Conservation (phyloP, 192 early-diverging fungal genomes). For the Coemansia sp. region DNA sequence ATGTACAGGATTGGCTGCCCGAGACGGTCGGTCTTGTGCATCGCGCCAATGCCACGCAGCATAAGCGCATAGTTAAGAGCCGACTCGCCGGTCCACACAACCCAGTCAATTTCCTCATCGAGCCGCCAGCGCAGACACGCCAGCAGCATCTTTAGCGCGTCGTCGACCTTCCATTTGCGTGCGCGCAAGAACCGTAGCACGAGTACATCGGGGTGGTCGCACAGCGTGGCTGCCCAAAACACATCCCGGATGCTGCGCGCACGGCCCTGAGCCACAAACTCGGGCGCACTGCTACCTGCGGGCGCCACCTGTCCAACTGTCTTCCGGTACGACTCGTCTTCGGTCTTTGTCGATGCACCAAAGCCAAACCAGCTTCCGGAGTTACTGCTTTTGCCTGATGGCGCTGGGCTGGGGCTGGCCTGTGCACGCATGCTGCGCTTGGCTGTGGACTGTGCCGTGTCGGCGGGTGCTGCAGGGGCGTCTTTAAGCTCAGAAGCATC, state of each 20-base stretch:
- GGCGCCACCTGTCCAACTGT: conserved; percentile 28
- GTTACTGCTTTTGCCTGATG: conserved; percentile 4
- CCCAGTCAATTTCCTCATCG: conserved; percentile 55
- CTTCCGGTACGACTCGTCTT: conserved; percentile 21
- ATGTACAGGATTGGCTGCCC: conserved; percentile 59
- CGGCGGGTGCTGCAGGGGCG: conserved; percentile 5
- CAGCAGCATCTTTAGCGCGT: conserved; percentile 70
- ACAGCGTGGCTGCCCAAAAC: conserved; percentile 62
- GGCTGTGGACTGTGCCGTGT: background rate
- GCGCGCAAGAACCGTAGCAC: conserved; percentile 80
- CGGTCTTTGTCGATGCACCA: conserved; percentile 21
- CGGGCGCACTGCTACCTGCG: conserved; percentile 21
- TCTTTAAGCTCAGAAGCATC: conserved; percentile 11
- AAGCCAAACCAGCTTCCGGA: conserved; percentile 31
- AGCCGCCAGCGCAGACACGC: conserved; percentile 72
- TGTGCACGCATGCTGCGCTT: conserved; percentile 15
- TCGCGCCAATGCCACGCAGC: conserved; percentile 54
- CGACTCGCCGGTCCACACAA: conserved; percentile 60
- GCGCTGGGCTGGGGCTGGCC: background rate
- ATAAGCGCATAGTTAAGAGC: conserved; percentile 53
- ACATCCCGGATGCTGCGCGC: conserved; percentile 52
- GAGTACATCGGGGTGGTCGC: conserved; percentile 71
- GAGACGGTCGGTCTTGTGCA: conserved; percentile 52
- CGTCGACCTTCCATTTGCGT: conserved; percentile 81
- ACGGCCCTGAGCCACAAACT: background rate